These are phyloP conservation scores for Cymbidium sinense DNA, from an alignment of 106 monocot genomes.

Conservation along the genomic window DNA sequence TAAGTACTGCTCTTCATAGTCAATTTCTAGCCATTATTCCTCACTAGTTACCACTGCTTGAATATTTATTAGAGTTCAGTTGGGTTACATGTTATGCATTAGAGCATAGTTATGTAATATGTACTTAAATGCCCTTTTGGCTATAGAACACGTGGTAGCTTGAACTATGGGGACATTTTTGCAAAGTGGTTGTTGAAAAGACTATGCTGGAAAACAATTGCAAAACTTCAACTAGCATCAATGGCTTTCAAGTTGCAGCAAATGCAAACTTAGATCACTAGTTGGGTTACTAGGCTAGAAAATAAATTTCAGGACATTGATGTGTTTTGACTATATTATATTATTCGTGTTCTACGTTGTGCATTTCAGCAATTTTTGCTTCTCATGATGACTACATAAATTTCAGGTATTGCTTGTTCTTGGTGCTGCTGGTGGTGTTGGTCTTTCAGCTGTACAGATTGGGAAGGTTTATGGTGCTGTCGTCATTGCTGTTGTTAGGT, in stretches of 20 bases:
- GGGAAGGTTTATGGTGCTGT: slow-evolving; percentile 93
- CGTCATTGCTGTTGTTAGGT: slow-evolving; percentile 97
- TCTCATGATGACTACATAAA: background rate
- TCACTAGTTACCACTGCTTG: no score
- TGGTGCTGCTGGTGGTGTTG: slow-evolving; percentile 99
- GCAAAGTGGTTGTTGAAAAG: no score
- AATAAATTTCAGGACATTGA: background rate
- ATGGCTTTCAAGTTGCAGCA: background rate
- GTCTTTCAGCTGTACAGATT: slow-evolving; percentile 91
- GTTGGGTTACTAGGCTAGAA: background rate
- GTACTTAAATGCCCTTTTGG: no score
- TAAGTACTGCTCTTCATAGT: no score
- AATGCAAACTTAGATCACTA: background rate
- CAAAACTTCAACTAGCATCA: background rate
- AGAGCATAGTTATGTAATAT: no score
- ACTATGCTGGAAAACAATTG: background rate
- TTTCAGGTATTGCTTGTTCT: slow-evolving; percentile 93
- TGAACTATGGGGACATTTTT: background rate
- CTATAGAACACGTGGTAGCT: no score
- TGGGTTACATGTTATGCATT: no score
- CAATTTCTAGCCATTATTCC: no score
- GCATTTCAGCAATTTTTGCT: background rate
- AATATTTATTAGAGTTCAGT: no score
- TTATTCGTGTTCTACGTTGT: background rate
- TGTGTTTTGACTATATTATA: background rate